Conservation (phyloP, 139 green algal species). For the Ettlia oleoabundans region DNA sequence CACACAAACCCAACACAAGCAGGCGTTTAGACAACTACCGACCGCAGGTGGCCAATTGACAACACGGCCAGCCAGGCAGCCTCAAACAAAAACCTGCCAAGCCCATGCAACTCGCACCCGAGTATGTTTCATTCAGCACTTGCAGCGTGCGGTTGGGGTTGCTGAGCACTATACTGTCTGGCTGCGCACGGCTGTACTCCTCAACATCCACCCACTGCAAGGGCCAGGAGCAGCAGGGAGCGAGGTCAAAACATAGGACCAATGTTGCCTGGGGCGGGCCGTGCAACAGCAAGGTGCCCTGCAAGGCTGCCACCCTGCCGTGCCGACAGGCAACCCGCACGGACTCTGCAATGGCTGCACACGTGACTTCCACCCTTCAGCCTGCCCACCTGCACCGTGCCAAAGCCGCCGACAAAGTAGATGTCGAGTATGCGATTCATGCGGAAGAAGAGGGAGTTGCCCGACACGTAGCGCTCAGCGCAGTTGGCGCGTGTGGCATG, state of each 20-base stretch:
- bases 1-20: background rate
- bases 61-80: too few species aligned
- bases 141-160: slow-evolving; percentile 67
- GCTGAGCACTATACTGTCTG: slow-evolving; percentile 83
- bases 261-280: too few species aligned
- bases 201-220: slow-evolving; percentile 89
- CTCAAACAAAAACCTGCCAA: background rate
- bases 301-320: too few species aligned
- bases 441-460: slow-evolving; percentile 87
- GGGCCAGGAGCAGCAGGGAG: background rate
- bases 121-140: slow-evolving; percentile 72
- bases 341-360: background rate
- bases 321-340: background rate
- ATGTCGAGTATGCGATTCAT: slow-evolving; percentile 98
- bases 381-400: slow-evolving; percentile 71
- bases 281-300: too few species aligned
- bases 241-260: background rate
- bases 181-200: slow-evolving; percentile 82
- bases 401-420: slow-evolving; percentile 98
- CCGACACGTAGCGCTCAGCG: slow-evolving; percentile 50
- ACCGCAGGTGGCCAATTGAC: too few species aligned
- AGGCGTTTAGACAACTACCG: too few species aligned
- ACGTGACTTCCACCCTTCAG: background rate
- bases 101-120: background rate
- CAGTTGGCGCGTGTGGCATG: slow-evolving; percentile 49